phyloP scores from a whole-genome alignment of 1,284 basidiomycete genomes.

The Cerrena zonata region DNA sequence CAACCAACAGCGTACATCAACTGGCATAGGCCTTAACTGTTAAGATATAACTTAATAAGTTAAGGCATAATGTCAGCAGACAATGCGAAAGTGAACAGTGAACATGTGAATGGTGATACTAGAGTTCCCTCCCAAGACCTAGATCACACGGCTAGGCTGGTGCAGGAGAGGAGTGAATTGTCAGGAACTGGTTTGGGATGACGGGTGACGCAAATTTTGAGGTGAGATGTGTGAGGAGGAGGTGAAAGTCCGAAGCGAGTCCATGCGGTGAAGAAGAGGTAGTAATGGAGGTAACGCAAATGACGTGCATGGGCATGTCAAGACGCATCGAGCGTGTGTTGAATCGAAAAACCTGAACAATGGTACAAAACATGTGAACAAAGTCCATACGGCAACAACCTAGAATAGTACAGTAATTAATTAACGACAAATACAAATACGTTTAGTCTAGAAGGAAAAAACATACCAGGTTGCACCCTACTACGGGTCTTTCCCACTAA shows the following conservation, averaged over 20 bases:
- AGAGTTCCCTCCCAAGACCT: not conserved
- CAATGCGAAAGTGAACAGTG: not conserved
- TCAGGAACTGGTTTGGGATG: no score
- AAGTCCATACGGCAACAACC: not conserved
- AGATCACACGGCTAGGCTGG: no score
- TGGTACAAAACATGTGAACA: not conserved
- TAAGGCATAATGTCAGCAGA: not conserved
- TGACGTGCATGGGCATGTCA: not conserved
- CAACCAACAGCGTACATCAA: no score
- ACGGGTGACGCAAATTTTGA: no score
- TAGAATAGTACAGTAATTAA: no score
- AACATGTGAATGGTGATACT: not conserved
- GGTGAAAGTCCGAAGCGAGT: not conserved
- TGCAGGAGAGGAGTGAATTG: no score
- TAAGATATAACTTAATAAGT: no score
- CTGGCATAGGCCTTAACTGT: no score
- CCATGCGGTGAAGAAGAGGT: not conserved
- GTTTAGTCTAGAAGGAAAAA: not conserved
- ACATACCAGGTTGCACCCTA: conserved; percentile 2
- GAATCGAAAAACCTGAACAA: not conserved
- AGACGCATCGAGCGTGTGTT: conserved; percentile 1
- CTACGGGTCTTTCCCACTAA: conserved; percentile 17
- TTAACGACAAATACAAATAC: no score
- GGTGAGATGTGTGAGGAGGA: no score
- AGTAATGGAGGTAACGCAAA: no score